phyloP scores from a whole-genome alignment of 2,329 filamentous ascomycete genomes.

The Curvularia hawaiiensis region DNA sequence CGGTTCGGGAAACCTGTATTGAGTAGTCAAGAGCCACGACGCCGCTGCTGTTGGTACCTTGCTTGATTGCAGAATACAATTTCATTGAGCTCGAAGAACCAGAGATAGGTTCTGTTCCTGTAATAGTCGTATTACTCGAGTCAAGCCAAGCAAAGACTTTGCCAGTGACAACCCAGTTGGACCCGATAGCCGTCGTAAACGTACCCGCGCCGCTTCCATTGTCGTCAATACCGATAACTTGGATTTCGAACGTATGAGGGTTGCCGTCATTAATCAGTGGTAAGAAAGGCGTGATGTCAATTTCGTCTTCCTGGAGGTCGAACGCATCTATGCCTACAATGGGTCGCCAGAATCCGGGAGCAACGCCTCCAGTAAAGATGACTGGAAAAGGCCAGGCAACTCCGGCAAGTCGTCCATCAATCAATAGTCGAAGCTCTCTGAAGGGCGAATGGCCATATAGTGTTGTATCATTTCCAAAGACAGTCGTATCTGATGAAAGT shows the following conservation, averaged over 20 bases:
- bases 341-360: constrained; percentile 77
- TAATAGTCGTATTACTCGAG: constrained; percentile 56
- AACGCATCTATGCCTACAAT: constrained; percentile 80
- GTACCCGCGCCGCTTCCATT: constrained; percentile 54
- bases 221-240: constrained; percentile 68
- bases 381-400: constrained; percentile 82
- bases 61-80: constrained; percentile 57
- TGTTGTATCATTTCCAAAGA: constrained; percentile 63
- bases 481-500: constrained; percentile 62
- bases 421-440: constrained; percentile 76
- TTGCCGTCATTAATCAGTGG: constrained; percentile 69
- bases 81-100: constrained; percentile 54
- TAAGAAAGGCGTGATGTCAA: constrained; percentile 80
- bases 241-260: constrained; percentile 70
- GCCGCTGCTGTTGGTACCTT: constrained; percentile 59
- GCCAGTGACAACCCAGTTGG: constrained; percentile 76
- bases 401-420: constrained; percentile 75
- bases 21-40: constrained; percentile 63
- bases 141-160: constrained; percentile 83
- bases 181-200: constrained; percentile 63
- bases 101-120: constrained; percentile 49
- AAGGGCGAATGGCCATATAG: constrained; percentile 74
- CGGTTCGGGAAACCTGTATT: constrained; percentile 59
- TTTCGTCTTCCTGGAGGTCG: constrained; percentile 78
- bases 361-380: constrained; percentile 81